These are phyloP conservation scores for Seminavis robusta DNA, from an alignment of 108 stramenopile species.

Conservation along the genomic window DNA sequence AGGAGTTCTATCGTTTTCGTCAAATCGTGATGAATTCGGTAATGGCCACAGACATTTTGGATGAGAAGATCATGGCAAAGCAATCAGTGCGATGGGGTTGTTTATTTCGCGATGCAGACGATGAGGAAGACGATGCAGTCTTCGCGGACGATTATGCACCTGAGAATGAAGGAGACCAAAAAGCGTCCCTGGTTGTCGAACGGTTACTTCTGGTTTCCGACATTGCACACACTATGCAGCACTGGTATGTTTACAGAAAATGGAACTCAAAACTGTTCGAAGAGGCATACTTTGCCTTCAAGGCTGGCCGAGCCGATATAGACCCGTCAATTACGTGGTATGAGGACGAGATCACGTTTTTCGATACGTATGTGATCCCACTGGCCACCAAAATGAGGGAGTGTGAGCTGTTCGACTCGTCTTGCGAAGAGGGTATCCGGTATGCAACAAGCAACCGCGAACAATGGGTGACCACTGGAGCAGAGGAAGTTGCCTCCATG, in stretches of 20 bases:
- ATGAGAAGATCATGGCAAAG: slow-evolving; percentile 16
- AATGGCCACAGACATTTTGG: slow-evolving; percentile 32
- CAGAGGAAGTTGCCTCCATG: slow-evolving; percentile 2
- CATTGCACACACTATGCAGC: too few relatives aligned
- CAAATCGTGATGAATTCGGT: slow-evolving; percentile 33
- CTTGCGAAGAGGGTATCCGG: too few relatives aligned
- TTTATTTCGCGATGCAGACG: too few relatives aligned
- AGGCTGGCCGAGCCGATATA: slow-evolving; percentile 4
- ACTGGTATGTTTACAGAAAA: slow-evolving; percentile 13
- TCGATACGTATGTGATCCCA: slow-evolving; percentile 40
- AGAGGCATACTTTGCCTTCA: slow-evolving; percentile 35
- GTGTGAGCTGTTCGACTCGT: slow-evolving; percentile 38
- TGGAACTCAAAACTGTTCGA: slow-evolving; percentile 47
- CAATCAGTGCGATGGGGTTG: slow-evolving; percentile 36
- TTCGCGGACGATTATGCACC: too few relatives aligned
- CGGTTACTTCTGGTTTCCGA: too few relatives aligned
- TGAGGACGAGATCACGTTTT: slow-evolving; percentile 45
- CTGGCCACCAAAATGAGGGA: slow-evolving; percentile 29
- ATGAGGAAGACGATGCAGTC: too few relatives aligned
- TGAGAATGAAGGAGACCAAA: too few relatives aligned
- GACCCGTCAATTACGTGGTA: slow-evolving; percentile 47
- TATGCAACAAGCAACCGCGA: slow-evolving; percentile 13
- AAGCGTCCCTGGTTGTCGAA: too few relatives aligned
- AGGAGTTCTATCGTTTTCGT: slow-evolving; percentile 25
- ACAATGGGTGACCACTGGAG: slow-evolving; percentile 2